A percentile compares a stretch with the other conserved stretches of the same genome.
phyloP scores from a whole-genome alignment of 2,329 filamentous ascomycete species.

The Colletotrichum trifolii region DNA sequence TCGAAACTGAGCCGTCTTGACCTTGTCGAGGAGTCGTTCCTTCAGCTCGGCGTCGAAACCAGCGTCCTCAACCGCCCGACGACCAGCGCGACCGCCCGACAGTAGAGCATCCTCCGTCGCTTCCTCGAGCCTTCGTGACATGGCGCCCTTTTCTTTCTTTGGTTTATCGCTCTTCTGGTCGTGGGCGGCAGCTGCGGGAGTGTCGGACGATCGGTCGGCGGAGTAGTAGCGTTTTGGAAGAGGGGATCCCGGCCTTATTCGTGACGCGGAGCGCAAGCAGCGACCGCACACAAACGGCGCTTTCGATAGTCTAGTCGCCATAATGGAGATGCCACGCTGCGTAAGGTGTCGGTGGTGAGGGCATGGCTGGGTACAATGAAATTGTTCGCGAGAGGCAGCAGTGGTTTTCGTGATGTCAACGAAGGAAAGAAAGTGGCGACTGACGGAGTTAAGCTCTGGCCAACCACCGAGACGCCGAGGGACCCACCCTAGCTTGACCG shows the following conservation, averaged over 20 bases:
- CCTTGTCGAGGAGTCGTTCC: conserved; percentile 64
- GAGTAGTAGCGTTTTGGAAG: conserved; percentile 18
- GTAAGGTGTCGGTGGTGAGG: background rate
- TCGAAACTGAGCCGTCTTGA: conserved; percentile 66
- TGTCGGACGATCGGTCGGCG: conserved; percentile 23
- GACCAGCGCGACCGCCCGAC: conserved; percentile 69
- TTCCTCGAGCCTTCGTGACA: conserved; percentile 68
- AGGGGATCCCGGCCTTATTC: background rate
- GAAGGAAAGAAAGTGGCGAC: conserved; percentile 30
- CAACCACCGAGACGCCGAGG: background rate
- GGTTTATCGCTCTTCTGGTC: conserved; percentile 3
- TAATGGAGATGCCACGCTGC: conserved; percentile 13
- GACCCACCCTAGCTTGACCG: background rate
- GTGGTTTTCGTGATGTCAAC: conserved; percentile 31
- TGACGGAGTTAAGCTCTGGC: conserved; percentile 33
- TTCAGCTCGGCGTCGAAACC: conserved; percentile 74
- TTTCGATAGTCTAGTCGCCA: conserved; percentile 26
- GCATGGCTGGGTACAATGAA: background rate
- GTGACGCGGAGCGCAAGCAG: background rate
- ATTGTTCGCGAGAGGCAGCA: background rate
- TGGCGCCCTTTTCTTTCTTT: conserved; percentile 49
- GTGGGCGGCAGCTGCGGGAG: background rate
- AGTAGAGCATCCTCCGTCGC: conserved; percentile 72
- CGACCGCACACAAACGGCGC: conserved; percentile 9
- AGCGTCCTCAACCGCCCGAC: conserved; percentile 68